These are phyloP conservation scores for Diversispora epigaea DNA, from an alignment of 192 early-diverging fungal species.

Conservation along the genomic window DNA sequence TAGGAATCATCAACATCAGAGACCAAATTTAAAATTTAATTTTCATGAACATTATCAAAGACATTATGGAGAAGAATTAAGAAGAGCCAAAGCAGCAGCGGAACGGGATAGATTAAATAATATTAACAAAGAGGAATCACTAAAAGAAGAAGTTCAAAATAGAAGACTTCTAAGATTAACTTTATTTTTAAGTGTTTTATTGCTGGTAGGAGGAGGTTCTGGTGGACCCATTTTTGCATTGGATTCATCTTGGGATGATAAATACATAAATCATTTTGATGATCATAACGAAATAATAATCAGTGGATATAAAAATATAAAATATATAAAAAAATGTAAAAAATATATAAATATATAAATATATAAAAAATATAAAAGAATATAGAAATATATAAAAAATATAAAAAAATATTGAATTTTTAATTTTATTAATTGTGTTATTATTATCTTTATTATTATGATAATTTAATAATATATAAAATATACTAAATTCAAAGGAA, in stretches of 20 bases:
- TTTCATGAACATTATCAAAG: constrained; percentile 33
- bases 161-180: neutral
- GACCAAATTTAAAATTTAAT: constrained; percentile 21
- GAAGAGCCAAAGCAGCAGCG: neutral
- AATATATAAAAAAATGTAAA: too few relatives aligned
- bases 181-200: neutral
- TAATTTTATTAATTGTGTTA: too few relatives aligned
- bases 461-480: too few relatives aligned
- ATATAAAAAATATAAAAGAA: too few relatives aligned
- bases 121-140: neutral
- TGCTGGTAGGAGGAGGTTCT: neutral
- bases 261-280: neutral
- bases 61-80: constrained; percentile 29
- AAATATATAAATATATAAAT: too few relatives aligned
- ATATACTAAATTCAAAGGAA: too few relatives aligned
- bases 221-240: neutral
- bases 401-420: too few relatives aligned
- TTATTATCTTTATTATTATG: too few relatives aligned
- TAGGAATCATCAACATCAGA: neutral
- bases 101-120: neutral
- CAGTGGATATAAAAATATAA: too few relatives aligned
- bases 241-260: neutral
- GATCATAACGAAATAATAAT: neutral
- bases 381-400: too few relatives aligned
- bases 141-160: too few relatives aligned